Evolutionary conservation across 2,329 filamentous ascomycete species (phyloP), one percentile per base, ranked within the genome.

Genomic region (Ophiostoma tasmaniense): DNA sequence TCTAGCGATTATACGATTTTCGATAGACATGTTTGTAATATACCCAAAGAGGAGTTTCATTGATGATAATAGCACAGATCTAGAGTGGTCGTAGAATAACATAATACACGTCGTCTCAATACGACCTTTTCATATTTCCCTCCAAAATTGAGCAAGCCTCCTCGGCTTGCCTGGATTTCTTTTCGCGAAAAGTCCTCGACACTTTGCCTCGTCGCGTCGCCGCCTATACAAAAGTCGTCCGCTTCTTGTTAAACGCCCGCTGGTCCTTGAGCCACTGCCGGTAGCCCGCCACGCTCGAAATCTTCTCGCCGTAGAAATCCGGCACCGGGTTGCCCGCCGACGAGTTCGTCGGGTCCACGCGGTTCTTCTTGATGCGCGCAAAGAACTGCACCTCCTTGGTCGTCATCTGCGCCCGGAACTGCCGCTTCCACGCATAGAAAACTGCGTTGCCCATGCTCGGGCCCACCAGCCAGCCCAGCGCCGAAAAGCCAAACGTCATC

Each of bases 221-320:
- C 20, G 7, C 37, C 81, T 78, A 89, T 72, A 89, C 79, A 78
- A 88, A 87, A 75, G 81, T 86, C 73, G 82, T 87, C 78, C 87
- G 89, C 87, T 96, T 96, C 83, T 93, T 93, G 82, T 96, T 97
- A 81, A 97, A 99, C 11, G 93, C 94, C 72, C 94, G 85, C 83
- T 98, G 95, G 77, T 99, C 95, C 84, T 97, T 98, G 76, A 99
- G 81, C 95, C 95, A 99, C 78, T 92, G 89, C 75, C 95, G 84
- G 79, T 98, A 99, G 64, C 92, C 93, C 68, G 89, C 85, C 28
- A 98, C 92, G 75, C 93, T 97, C 67, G 91, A 91, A 75, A 99
- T 97, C 28, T 97, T 98, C 82, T 99, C 95, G 75, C 95, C 95
- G 76, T 99, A 99, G 80, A 97, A 99, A 78, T 99, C 95, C 61